phyloP scores from a whole-genome alignment of 192 early-diverging fungal genomes.

The Coemansia sp. region DNA sequence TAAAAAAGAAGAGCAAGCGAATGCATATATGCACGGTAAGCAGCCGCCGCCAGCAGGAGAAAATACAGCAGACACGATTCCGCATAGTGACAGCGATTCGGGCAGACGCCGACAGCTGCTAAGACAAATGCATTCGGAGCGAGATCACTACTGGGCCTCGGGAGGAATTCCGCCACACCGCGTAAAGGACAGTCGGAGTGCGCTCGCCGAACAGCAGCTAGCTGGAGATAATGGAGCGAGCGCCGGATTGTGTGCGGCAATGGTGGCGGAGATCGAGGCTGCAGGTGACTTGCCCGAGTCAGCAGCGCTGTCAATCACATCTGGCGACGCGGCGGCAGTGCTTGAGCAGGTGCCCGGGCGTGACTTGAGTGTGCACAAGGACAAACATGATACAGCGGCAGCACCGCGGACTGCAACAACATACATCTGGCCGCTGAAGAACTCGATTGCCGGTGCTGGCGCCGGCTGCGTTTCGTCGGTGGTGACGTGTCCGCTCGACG shows the following conservation, averaged over 20 bases:
- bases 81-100: neutral
- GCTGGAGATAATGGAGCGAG: neutral
- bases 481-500: slow-evolving; percentile 88
- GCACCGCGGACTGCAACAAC: neutral
- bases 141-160: slow-evolving; percentile 43
- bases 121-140: slow-evolving; percentile 27
- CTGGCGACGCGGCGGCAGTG: neutral
- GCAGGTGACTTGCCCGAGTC: slow-evolving; percentile 30
- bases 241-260: slow-evolving; percentile 12
- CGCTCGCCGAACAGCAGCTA: neutral
- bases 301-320: slow-evolving; percentile 9
- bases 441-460: slow-evolving; percentile 78
- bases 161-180: slow-evolving; percentile 41
- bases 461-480: slow-evolving; percentile 80
- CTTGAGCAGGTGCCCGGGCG: neutral
- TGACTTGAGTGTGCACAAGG: neutral
- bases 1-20: neutral
- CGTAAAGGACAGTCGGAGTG: slow-evolving; percentile 18
- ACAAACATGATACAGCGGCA: neutral
- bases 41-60: neutral
- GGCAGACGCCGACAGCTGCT: neutral
- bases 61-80: neutral
- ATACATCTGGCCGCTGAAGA: slow-evolving; percentile 56
- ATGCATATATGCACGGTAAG: slow-evolving; percentile 8
- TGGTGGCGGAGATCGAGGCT: slow-evolving; percentile 28